Percentiles rank a stretch among this genome's conserved stretches.
Conservation (phyloP, 352 stramenopile species). For the Globisporangium nodosum region DNA sequence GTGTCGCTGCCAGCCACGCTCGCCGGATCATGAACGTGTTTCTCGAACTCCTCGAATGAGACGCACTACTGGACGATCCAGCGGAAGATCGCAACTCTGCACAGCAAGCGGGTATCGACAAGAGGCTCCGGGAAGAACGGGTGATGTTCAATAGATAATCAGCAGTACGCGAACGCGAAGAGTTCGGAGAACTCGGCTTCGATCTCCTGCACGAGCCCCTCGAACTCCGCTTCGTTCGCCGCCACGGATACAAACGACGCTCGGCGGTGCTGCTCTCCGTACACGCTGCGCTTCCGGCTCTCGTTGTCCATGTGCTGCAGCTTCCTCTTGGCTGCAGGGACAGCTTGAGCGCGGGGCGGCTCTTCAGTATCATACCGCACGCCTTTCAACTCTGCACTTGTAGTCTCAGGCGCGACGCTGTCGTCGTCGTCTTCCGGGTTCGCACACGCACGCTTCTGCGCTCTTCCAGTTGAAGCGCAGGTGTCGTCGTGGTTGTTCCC, state of each 20-base stretch:
- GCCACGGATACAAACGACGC: not conserved
- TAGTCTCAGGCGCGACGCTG: not conserved
- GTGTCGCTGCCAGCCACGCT: not conserved
- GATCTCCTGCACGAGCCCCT: conserved; percentile 13
- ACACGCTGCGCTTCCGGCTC: not conserved
- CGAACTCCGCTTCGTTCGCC: conserved; percentile 3
- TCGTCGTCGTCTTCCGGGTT: not conserved
- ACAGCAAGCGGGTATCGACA: too few relatives aligned
- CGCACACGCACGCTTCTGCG: not conserved
- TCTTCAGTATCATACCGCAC: not conserved
- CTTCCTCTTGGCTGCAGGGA: conserved; percentile 14
- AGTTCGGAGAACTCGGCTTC: conserved; percentile 11
- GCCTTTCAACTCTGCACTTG: not conserved
- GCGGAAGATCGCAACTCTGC: too few relatives aligned
- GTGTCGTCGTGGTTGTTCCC: not conserved
- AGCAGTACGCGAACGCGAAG: not conserved
- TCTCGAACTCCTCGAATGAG: not conserved
- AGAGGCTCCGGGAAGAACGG: too few relatives aligned
- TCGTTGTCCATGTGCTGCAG: conserved; percentile 1
- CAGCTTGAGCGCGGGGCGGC: not conserved
- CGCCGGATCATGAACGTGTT: not conserved
- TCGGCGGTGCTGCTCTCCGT: not conserved
- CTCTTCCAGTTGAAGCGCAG: conserved; percentile 9
- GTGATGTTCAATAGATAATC: not conserved
- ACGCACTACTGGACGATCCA: too few relatives aligned